These are phyloP conservation scores for Globisporangium alternatum DNA, from an alignment of 352 stramenopile species.

Conservation along the genomic window DNA sequence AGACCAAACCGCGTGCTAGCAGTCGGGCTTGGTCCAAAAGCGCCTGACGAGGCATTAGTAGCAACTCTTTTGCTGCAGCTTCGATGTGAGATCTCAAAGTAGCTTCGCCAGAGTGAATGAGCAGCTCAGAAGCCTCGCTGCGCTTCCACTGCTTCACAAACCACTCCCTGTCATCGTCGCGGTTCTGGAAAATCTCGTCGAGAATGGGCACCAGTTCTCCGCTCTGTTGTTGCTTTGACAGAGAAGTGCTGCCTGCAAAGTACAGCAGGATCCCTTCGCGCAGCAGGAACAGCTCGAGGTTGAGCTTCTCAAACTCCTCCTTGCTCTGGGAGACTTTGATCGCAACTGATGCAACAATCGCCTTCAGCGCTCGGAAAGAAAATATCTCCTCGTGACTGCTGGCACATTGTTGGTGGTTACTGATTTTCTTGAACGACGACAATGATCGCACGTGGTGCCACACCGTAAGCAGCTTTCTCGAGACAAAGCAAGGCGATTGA, in stretches of 20 bases:
- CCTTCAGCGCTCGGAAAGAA: slow-evolving; percentile 11
- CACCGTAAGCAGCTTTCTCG: slow-evolving; percentile 23
- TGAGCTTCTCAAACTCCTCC: slow-evolving; percentile 17
- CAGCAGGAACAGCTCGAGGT: slow-evolving; percentile 16
- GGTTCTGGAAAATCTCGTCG: slow-evolving; percentile 13
- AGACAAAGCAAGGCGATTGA: slow-evolving; percentile 4
- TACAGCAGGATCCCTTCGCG: slow-evolving; percentile 11
- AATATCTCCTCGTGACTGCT: background rate
- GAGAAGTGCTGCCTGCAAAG: background rate
- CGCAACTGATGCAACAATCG: slow-evolving; percentile 7
- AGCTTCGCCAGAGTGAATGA: background rate
- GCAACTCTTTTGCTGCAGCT: background rate
- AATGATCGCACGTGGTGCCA: slow-evolving; percentile 21
- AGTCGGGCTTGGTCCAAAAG: slow-evolving; percentile 18
- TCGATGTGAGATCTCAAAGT: background rate
- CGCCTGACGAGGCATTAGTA: slow-evolving; percentile 24
- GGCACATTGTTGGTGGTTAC: background rate
- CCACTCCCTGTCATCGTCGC: slow-evolving; percentile 16
- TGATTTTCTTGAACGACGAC: background rate
- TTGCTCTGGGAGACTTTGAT: slow-evolving; percentile 4
- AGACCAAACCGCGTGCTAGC: slow-evolving; percentile 7
- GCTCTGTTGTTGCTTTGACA: background rate
- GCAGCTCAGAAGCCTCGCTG: background rate
- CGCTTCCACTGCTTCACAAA: slow-evolving; percentile 24
- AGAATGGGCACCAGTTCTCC: background rate